Conservation (phyloP, 73 alveolate species). For the Blepharisma japonicum region DNA sequence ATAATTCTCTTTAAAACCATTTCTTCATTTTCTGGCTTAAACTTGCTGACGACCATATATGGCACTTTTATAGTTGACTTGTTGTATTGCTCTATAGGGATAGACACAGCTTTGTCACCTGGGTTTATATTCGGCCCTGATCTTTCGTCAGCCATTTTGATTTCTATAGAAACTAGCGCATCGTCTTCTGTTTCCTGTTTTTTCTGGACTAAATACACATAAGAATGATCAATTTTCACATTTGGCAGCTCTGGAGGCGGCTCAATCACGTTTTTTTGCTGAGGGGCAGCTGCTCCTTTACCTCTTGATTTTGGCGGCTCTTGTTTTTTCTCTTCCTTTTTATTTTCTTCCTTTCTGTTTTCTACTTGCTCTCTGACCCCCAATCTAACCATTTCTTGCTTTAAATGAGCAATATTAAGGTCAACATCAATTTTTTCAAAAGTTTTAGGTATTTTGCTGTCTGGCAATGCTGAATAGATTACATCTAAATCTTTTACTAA, state of each 20-base stretch:
- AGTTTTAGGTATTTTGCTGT: conserved; percentile 86
- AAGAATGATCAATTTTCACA: conserved; percentile 17
- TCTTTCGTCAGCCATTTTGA: conserved; percentile 74
- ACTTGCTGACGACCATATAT: conserved; percentile 53
- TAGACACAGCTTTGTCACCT: conserved; percentile 72
- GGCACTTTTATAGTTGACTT: conserved; percentile 56
- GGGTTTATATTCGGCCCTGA: conserved; percentile 80
- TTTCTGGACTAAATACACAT: conserved; percentile 27
- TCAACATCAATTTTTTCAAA: conserved; percentile 88
- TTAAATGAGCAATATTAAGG: conserved; percentile 77
- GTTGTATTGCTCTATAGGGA: conserved; percentile 68
- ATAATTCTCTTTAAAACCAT: conserved; percentile 73
- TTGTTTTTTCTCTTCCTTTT: conserved; percentile 65
- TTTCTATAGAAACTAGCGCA: conserved; percentile 34
- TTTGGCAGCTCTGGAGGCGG: background rate
- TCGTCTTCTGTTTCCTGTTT: conserved; percentile 15
- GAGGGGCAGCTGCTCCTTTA: conserved; percentile 64
- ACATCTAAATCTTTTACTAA: conserved; percentile 84
- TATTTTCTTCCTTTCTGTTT: conserved; percentile 68
- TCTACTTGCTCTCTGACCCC: conserved; percentile 47
- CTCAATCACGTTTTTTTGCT: conserved; percentile 51
- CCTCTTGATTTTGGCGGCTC: conserved; percentile 65
- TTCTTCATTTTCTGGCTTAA: conserved; percentile 76
- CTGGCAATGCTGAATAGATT: conserved; percentile 75
- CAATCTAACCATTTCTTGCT: conserved; percentile 70